These are phyloP conservation scores for Purpureocillium lavendulum DNA, from an alignment of 2,329 filamentous ascomycete genomes.

Conservation along the genomic window DNA sequence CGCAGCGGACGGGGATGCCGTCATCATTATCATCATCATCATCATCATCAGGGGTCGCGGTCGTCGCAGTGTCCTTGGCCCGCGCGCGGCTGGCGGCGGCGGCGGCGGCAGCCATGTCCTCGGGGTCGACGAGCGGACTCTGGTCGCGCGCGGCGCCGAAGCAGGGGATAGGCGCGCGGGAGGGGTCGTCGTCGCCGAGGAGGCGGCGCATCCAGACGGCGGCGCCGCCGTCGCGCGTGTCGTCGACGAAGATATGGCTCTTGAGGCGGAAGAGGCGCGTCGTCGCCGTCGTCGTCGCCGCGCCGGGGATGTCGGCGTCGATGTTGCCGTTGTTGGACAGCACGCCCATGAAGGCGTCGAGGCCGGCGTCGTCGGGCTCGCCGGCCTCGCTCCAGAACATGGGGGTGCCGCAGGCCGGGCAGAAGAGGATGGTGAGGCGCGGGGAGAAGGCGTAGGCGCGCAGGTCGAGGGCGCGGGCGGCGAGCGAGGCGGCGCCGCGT, in stretches of 20 bases:
- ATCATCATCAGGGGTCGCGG: too few species aligned
- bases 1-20: conserved; percentile 31
- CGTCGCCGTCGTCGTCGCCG: too few species aligned
- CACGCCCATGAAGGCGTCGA: background rate
- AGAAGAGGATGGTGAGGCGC: conserved; percentile 27
- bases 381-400: conserved; percentile 27
- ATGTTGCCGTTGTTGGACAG: background rate
- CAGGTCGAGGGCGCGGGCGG: too few species aligned
- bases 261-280: background rate
- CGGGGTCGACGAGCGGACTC: background rate
- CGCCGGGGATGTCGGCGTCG: too few species aligned
- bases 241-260: background rate
- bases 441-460: conserved; percentile 24
- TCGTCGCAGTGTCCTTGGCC: too few species aligned
- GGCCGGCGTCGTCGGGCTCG: background rate
- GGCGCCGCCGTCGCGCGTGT: background rate
- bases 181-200: background rate
- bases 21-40: conserved; percentile 5
- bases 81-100: too few species aligned
- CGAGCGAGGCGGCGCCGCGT: conserved; percentile 11
- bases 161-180: background rate
- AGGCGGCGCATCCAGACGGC: background rate
- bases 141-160: background rate
- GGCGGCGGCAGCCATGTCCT: too few species aligned
- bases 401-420: conserved; percentile 29